Conservation (phyloP, 176 grass and related monocot species). For the Carex parvula region DNA sequence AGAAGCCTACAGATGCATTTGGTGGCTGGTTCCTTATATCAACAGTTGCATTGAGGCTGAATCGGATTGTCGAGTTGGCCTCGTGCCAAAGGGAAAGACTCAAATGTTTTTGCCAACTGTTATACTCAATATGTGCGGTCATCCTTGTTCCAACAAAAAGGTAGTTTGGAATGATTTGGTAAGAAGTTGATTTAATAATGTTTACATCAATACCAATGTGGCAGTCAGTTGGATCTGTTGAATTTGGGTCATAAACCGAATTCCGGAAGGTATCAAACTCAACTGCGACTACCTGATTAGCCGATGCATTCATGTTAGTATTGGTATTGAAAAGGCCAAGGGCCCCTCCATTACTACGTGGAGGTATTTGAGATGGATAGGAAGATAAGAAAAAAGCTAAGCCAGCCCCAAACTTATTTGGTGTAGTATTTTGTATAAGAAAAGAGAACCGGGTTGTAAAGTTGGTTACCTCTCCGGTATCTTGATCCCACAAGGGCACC, state of each 20-base stretch:
- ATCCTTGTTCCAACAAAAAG: too few species aligned
- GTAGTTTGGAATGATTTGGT: too few species aligned
- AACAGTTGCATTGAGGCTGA: too few species aligned
- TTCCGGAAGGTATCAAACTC: constrained; percentile 28
- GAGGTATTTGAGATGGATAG: background rate
- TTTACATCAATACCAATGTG: constrained; percentile 14
- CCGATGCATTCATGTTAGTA: background rate
- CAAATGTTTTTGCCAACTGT: too few species aligned
- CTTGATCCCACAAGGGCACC: constrained; percentile 33
- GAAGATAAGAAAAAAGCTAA: constrained; percentile 27
- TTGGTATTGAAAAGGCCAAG: constrained; percentile 22
- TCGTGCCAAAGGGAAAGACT: too few species aligned
- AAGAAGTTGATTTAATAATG: too few species aligned
- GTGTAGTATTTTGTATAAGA: background rate
- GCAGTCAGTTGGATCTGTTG: background rate
- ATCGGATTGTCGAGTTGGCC: too few species aligned
- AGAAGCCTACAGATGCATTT: too few species aligned
- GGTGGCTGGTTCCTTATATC: too few species aligned
- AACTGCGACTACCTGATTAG: background rate
- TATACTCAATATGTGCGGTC: too few species aligned
- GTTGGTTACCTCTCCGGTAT: constrained; percentile 35
- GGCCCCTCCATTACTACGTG: background rate
- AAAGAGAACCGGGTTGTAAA: constrained; percentile 39
- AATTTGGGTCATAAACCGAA: background rate
- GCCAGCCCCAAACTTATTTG: background rate